Percentiles rank a stretch among this genome's conserved stretches.
phyloP scores from a whole-genome alignment of 2,329 filamentous ascomycete species.

The Fusarium brachygibbosum region DNA sequence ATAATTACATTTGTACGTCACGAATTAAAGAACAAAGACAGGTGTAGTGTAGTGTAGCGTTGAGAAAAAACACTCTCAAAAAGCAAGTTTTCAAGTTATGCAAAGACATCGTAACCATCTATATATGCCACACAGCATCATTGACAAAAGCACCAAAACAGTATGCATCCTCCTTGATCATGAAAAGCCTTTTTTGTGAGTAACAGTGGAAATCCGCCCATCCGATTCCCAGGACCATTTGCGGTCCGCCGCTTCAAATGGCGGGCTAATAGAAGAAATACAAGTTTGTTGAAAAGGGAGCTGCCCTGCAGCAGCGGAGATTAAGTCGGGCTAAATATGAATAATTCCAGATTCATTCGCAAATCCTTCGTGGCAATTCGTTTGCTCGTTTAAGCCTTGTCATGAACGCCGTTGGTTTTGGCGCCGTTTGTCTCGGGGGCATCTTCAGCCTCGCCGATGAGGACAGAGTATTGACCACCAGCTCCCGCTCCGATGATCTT shows the following conservation, averaged over 20 bases:
- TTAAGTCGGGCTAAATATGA: constrained; percentile 36
- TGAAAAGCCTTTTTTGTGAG: constrained; percentile 29
- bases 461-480: constrained; percentile 85
- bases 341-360: constrained; percentile 19
- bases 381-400: constrained; percentile 27
- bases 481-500: constrained; percentile 83
- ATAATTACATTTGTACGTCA: constrained; percentile 40
- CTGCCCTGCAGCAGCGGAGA: constrained; percentile 21
- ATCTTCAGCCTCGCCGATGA: constrained; percentile 62
- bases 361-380: constrained; percentile 17
- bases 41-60: constrained; percentile 12
- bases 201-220: constrained; percentile 35
- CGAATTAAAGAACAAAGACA: constrained; percentile 15
- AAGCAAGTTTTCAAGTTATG: constrained; percentile 32
- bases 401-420: constrained; percentile 41
- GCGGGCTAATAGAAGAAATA: constrained; percentile 33
- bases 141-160: constrained; percentile 14
- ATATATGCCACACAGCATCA: constrained; percentile 32
- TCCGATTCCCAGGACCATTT: constrained; percentile 22
- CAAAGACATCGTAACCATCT: constrained; percentile 39
- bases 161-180: constrained; percentile 24
- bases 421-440: constrained; percentile 52
- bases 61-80: constrained; percentile 17
- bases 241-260: constrained; percentile 7
- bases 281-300: constrained; percentile 22